These are phyloP conservation scores for Cercospora beticola DNA, from an alignment of 2,329 filamentous ascomycete species.

Conservation along the genomic window DNA sequence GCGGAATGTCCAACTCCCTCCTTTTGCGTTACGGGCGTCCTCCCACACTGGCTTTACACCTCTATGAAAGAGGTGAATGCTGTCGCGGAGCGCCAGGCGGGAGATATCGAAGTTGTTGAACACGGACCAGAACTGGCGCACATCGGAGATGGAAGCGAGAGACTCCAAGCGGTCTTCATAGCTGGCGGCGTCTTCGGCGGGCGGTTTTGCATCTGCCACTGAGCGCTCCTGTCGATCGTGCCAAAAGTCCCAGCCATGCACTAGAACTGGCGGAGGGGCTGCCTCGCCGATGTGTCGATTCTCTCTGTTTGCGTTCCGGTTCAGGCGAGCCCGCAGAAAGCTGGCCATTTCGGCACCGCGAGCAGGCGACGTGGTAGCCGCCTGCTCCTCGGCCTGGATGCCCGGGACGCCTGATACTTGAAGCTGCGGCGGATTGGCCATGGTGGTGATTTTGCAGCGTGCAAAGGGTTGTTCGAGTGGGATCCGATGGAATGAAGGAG, in stretches of 20 bases:
- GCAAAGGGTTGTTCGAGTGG: background rate
- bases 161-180: slow-evolving; percentile 51
- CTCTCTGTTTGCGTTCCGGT: slow-evolving; percentile 21
- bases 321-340: slow-evolving; percentile 38
- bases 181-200: slow-evolving; percentile 29
- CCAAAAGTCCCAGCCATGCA: slow-evolving; percentile 55
- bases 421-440: slow-evolving; percentile 30
- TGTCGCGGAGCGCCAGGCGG: slow-evolving; percentile 65
- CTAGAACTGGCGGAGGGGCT: slow-evolving; percentile 50
- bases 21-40: slow-evolving; percentile 80
- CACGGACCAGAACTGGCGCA: slow-evolving; percentile 52
- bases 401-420: slow-evolving; percentile 55
- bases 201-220: slow-evolving; percentile 10
- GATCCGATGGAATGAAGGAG: background rate
- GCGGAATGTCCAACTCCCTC: slow-evolving; percentile 90
- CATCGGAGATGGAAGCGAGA: slow-evolving; percentile 47
- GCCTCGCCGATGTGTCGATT: slow-evolving; percentile 33
- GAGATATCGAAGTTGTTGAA: slow-evolving; percentile 73
- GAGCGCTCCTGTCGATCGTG: slow-evolving; percentile 48
- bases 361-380: slow-evolving; percentile 66
- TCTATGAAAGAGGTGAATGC: slow-evolving; percentile 76
- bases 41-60: slow-evolving; percentile 82
- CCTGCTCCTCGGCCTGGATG: slow-evolving; percentile 59
- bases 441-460: slow-evolving; percentile 12
- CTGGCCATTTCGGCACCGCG: slow-evolving; percentile 72